Conservation (phyloP, 768 basidiomycete genomes). For the Lactarius tabidus region DNA sequence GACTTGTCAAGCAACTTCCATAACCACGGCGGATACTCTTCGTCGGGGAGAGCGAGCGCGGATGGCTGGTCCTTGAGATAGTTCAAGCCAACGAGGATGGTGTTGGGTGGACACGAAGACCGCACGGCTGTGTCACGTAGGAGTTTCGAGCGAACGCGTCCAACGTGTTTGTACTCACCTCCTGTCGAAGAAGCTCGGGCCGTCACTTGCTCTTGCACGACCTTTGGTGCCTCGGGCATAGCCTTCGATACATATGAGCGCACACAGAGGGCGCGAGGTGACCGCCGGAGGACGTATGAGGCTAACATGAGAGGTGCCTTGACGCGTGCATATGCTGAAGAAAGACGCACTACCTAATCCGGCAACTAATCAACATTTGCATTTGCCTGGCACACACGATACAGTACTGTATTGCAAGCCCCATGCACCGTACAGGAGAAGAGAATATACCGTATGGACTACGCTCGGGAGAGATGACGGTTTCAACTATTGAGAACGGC, state of each 20-base stretch:
- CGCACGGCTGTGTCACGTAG: conserved; percentile 1
- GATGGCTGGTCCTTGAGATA: conserved; percentile 80
- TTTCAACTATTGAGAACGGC: neutral
- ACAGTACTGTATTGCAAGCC: no score
- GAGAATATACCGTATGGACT: neutral
- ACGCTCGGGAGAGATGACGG: neutral
- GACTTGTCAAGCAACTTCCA: conserved; percentile 68
- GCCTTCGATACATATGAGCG: conserved; percentile 7
- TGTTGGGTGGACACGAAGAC: conserved; percentile 70
- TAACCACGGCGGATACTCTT: conserved; percentile 85
- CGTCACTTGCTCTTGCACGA: conserved; percentile 1
- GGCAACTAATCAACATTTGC: neutral
- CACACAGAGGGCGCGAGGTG: neutral
- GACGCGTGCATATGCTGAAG: neutral
- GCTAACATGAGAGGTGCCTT: neutral
- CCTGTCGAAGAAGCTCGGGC: neutral
- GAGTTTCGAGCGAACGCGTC: neutral
- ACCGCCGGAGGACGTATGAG: conserved; percentile 11
- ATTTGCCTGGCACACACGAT: neutral
- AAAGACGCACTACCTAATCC: neutral
- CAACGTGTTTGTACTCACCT: conserved; percentile 1
- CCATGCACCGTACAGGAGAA: neutral
- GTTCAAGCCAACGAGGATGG: conserved; percentile 72
- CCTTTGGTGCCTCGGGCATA: neutral
- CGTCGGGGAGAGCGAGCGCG: conserved; percentile 72